A percentile compares a stretch with the other conserved stretches of the same genome.
These are phyloP conservation scores for Hansenula lynferdii DNA, from an alignment of 1,139 yeast genomes.

Conservation along the genomic window DNA sequence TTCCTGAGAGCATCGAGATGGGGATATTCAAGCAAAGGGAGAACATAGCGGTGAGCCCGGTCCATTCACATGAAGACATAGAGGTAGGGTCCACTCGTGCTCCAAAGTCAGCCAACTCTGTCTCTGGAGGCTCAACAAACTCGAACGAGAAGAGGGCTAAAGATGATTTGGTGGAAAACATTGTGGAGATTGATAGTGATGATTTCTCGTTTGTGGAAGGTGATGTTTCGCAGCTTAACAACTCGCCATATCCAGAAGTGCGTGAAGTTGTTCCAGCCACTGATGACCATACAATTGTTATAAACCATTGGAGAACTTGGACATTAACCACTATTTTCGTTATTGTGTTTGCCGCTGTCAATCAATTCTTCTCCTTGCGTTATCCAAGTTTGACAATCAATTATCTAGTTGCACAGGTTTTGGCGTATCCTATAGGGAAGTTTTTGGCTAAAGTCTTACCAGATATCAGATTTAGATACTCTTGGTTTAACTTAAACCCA, in stretches of 20 bases:
- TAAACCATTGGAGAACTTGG: conserved; percentile 51
- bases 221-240: conserved; percentile 32
- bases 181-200: conserved; percentile 1
- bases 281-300: conserved; percentile 40
- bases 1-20: too few relatives aligned
- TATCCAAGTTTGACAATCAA: conserved; percentile 41
- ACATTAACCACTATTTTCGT: conserved; percentile 39
- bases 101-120: too few relatives aligned
- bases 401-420: conserved; percentile 46
- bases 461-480: conserved; percentile 22
- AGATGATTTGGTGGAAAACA: neutral
- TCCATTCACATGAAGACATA: too few relatives aligned
- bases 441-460: conserved; percentile 37
- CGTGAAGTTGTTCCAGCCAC: conserved; percentile 48
- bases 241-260: conserved; percentile 49
- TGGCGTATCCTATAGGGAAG: conserved; percentile 48
- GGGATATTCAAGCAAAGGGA: too few relatives aligned
- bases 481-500: conserved; percentile 35
- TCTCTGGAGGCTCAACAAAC: neutral
- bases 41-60: too few relatives aligned
- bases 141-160: neutral
- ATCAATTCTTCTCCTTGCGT: conserved; percentile 45
- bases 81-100: too few relatives aligned
- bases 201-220: conserved; percentile 22
- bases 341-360: conserved; percentile 47